Evolutionary conservation across 352 stramenopile species (phyloP), one percentile per base, ranked within the genome.

Genomic region (Phytophthora sansomeana): DNA sequence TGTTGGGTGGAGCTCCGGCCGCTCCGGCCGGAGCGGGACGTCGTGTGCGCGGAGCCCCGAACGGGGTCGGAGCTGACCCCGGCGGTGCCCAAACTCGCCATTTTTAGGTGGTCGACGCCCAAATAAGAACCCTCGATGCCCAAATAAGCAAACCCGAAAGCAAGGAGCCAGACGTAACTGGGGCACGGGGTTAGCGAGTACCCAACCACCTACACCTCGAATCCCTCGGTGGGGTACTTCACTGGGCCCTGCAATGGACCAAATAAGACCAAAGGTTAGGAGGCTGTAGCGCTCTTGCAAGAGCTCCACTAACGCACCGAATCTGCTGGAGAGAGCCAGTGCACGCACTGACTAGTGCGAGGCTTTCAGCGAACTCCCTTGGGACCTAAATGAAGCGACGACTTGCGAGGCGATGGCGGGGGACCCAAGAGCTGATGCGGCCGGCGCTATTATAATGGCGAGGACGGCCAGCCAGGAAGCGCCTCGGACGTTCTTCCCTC

Each of bases 41-140:
- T 67, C n/a, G 60, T 60, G 39, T 57, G 47, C 10, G 42, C 28
- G 6, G 60, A 74, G n/a, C 54, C 41, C 6, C 46, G 58, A 48
- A 36, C 19, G 11, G n/a, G 48, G 14, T 60, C 30, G 10, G 49
- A 43, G 36, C 36, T 21, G 36, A 5, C 16, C 3, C 5, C 5
- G 36, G 14, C 36, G 36, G 36, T 21, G 47, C 62, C 35, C n/a
- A 44, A 14, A 35, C 48, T 69, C 11, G 53, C 26, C 62, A 70
- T 70, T 43, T 28, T 38, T 29, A 35, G 14, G 8, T 21, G 33
- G 26, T 13, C 24, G 14, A 8, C 16, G 6, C 41, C 8, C 41
- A 47, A 47, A 47, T 47, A 47, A 47, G 41, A 47, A 47, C 21
- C n/a, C n/a, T n/a, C n/a, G n/a, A n/a, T n/a, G n/a, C n/a, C n/a